Base-by-base conservation (phyloP, 106 monocot genomes). In the Iris macrosiphon region DNA sequence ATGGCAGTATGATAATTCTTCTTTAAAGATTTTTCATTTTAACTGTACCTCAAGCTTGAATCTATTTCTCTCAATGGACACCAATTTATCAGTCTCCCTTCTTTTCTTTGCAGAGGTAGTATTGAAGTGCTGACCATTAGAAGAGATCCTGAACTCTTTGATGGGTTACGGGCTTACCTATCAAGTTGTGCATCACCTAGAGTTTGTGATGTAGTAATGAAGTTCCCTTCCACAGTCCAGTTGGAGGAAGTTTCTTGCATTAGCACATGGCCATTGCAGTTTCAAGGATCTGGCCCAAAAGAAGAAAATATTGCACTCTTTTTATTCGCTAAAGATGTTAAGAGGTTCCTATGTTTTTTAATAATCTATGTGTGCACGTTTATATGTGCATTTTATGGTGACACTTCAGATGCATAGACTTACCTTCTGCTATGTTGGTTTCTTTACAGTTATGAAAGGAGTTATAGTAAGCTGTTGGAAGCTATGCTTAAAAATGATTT, bases 261-360 rank as follows among this genome's bases (percentile, higher is more conserved):
- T 31, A 66, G 59, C 13, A 66, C 59, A 7, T 89, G 88, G 89
- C 88, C 81, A 9, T 44, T 58, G 16, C 84, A 85, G 44, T 89
- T 79, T 72, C 52, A 63, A 6, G 61, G 51, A 40, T 62, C 33
- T 25, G 30, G 67, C 45, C 81, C 85, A 23, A 69, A 55, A 18
- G 89, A 84, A 67, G 74, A 81, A 21, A 78, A 94, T 33, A 78
- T 94, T 70, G 93, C 84, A 38, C 75, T 94, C 12, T 94, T 73
- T 61, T 94, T 94, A 72, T 94, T 94, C 55, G 93, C 93, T 46
- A 88, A 72, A 65, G 84, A 88, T 69, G 18, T 67, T 57, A 75
- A 81, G 20, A 84, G 93, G 93, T 94, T 55, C 20, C 46, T 27
- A 24, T 54, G 11, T 4, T 35, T 21, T 15, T 2, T 33, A 19